phyloP scores from a whole-genome alignment of 345 rosid species.

The Eucalyptus urophylla region DNA sequence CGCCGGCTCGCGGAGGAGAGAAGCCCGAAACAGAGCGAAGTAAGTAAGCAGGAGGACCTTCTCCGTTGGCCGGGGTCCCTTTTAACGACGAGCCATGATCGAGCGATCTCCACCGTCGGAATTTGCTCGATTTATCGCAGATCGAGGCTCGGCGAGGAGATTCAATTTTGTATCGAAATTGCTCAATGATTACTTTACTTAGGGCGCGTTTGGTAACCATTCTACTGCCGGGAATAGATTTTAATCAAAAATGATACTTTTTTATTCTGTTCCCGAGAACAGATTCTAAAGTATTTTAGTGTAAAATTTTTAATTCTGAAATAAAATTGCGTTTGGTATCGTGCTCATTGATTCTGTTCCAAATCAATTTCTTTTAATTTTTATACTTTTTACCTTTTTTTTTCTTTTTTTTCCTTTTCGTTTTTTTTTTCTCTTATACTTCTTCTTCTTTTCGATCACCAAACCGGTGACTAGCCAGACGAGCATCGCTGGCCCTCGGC shows the following conservation, averaged over 20 bases:
- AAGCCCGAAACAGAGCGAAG: not conserved
- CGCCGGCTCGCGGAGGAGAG: not conserved
- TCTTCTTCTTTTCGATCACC: too few species aligned
- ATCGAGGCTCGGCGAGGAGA: not conserved
- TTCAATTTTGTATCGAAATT: not conserved
- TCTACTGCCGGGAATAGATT: fast-evolving
- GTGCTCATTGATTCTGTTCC: fast-evolving
- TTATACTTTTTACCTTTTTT: too few species aligned
- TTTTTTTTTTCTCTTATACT: fast-evolving
- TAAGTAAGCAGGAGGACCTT: not conserved
- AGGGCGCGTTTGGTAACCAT: fast-evolving
- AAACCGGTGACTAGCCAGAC: fast-evolving
- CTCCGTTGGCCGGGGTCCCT: not conserved
- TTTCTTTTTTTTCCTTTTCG: too few species aligned
- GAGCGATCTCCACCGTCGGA: not conserved
- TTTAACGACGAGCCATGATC: not conserved
- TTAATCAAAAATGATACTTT: too few species aligned
- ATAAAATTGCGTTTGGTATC: fast-evolving
- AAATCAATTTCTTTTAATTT: too few species aligned
- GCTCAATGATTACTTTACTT: not conserved
- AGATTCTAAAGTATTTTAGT: too few species aligned
- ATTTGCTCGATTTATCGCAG: not conserved
- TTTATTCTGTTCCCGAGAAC: too few species aligned
- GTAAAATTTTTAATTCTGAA: too few species aligned
- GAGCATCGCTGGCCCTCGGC: too few species aligned